phyloP scores from a whole-genome alignment of 495 filamentous ascomycete species.

The Tuber microsphaerosporum region DNA sequence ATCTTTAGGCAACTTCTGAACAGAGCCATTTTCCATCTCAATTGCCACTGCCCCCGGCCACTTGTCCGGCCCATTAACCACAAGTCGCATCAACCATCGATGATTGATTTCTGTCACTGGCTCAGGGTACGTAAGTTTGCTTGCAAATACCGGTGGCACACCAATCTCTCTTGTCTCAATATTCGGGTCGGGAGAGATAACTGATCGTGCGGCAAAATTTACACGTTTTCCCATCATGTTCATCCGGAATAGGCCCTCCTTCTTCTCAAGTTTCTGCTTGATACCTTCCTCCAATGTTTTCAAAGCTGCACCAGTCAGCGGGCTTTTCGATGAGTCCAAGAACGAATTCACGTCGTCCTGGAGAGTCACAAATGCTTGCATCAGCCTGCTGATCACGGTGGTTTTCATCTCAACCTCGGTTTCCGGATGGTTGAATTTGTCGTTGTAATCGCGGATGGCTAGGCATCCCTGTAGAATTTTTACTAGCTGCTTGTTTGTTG shows the following conservation, averaged over 20 bases:
- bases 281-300: conserved; percentile 73
- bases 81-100: conserved; percentile 88
- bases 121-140: conserved; percentile 92
- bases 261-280: conserved; percentile 97
- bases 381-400: conserved; percentile 27
- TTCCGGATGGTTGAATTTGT: conserved; percentile 56
- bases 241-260: conserved; percentile 95
- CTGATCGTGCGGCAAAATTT: conserved; percentile 93
- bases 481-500: conserved; percentile 72
- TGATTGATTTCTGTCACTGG: conserved; percentile 97
- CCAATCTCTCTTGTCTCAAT: conserved; percentile 99
- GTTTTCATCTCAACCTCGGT: conserved; percentile 44
- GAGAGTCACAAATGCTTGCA: conserved; percentile 52
- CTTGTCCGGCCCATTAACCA: conserved; percentile 84
- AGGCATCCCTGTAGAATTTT: conserved; percentile 65
- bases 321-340: conserved; percentile 79
- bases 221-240: conserved; percentile 99
- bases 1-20: conserved; percentile 80
- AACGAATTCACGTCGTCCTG: conserved; percentile 87
- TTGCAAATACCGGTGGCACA: conserved; percentile 92
- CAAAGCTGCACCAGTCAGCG: conserved; percentile 64
- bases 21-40: conserved; percentile 88
- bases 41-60: conserved; percentile 93
- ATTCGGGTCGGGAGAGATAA: conserved; percentile 97
- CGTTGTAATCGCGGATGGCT: conserved; percentile 64